Evolutionary conservation across 768 basidiomycete genomes (phyloP).

Genomic region (Suillus variegatus): DNA sequence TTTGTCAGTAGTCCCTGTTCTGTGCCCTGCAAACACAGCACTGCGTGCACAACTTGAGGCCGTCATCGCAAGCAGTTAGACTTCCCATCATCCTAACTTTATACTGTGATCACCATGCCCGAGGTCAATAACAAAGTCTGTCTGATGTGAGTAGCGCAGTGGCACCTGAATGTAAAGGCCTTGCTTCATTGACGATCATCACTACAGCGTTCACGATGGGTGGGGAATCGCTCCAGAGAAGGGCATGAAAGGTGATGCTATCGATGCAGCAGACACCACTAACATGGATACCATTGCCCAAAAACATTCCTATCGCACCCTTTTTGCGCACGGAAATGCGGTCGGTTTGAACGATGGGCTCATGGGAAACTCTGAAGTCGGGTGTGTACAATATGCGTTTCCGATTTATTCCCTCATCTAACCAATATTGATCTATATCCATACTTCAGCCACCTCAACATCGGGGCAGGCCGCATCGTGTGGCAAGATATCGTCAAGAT

Average conservation of each 20-base stretch:
- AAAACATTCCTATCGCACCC: slow-evolving; percentile 67
- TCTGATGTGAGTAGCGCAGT: slow-evolving; percentile 62
- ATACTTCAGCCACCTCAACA: slow-evolving; percentile 80
- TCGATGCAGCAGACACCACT: slow-evolving; percentile 79
- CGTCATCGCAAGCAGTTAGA: not conserved
- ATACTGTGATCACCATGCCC: slow-evolving; percentile 33
- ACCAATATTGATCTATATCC: not conserved
- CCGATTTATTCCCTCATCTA: not conserved
- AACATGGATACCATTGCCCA: slow-evolving; percentile 89
- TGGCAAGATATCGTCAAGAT: slow-evolving; percentile 99
- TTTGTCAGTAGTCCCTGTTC: not conserved
- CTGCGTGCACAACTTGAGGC: not conserved
- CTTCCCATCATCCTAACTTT: not conserved
- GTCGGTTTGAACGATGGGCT: slow-evolving; percentile 92
- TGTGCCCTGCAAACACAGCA: not conserved
- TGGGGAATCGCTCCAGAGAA: slow-evolving; percentile 79
- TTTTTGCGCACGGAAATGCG: slow-evolving; percentile 87
- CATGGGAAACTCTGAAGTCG: slow-evolving; percentile 98
- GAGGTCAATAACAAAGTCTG: slow-evolving; percentile 87
- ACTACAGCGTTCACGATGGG: slow-evolving; percentile 85
- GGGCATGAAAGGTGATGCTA: slow-evolving; percentile 85
- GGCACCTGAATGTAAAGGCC: not conserved
- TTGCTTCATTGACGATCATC: not conserved
- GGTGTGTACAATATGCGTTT: slow-evolving; percentile 50
- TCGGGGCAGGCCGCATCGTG: slow-evolving; percentile 91